A percentile compares a stretch with the other conserved stretches of the same genome.
Evolutionary conservation across 2,329 filamentous ascomycete species (phyloP).

Genomic region (Drechmeria coniospora): DNA sequence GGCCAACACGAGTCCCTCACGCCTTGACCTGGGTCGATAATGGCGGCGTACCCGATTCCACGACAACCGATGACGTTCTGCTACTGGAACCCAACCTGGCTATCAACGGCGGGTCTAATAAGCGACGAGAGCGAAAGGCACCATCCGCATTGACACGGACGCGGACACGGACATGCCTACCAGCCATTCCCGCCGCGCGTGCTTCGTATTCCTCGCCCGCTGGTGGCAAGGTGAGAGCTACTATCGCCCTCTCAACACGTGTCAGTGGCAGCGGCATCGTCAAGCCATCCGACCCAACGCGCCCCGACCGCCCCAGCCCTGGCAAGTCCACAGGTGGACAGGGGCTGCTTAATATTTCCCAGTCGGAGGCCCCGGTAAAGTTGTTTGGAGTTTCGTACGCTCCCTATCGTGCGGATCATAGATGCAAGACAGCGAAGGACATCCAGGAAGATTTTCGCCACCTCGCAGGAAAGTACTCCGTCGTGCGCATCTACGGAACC

Average conservation of each 20-base stretch:
- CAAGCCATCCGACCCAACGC: no score
- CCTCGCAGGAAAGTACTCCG: constrained; percentile 36
- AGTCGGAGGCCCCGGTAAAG: no score
- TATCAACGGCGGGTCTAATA: neutral
- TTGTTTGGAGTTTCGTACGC: constrained; percentile 32
- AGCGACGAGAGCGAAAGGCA: constrained; percentile 1
- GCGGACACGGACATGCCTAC: no score
- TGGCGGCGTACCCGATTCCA: constrained; percentile 34
- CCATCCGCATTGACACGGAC: no score
- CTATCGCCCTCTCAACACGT: no score
- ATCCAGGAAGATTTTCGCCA: constrained; percentile 48
- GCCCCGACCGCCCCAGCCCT: neutral
- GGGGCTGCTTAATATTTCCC: no score
- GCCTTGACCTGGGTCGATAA: constrained; percentile 46
- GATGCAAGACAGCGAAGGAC: constrained; percentile 51
- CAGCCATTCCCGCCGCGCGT: no score
- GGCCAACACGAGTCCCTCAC: constrained; percentile 26
- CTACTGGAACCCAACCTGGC: constrained; percentile 5
- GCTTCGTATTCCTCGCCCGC: neutral
- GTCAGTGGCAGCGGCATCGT: no score
- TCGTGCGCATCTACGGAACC: constrained; percentile 64
- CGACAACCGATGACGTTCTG: constrained; percentile 21
- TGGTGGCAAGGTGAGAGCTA: no score
- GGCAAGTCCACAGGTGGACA: neutral
- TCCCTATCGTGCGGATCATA: constrained; percentile 32